phyloP scores from a whole-genome alignment of 2,329 filamentous ascomycete species.

The Trichoderma afroharzianum region DNA sequence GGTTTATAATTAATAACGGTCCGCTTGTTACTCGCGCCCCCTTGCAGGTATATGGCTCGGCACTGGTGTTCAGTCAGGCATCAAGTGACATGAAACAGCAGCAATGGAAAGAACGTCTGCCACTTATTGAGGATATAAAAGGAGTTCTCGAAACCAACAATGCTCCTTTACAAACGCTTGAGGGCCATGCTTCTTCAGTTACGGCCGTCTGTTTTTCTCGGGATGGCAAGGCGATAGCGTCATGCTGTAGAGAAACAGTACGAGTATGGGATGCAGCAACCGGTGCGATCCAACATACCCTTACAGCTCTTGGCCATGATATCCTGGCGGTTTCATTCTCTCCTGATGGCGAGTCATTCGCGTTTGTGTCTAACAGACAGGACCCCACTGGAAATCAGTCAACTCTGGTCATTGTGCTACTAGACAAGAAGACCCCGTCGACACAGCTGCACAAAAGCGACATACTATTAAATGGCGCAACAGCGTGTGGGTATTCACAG shows the following conservation, averaged over 20 bases:
- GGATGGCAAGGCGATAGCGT: not conserved
- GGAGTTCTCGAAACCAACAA: not conserved
- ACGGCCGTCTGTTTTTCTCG: not conserved
- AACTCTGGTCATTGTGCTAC: no score
- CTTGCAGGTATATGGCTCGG: constrained; percentile 34
- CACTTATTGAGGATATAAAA: constrained; percentile 18
- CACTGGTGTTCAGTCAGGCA: constrained; percentile 31
- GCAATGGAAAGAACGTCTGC: constrained; percentile 20
- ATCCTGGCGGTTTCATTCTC: not conserved
- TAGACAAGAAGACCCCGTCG: not conserved
- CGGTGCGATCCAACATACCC: not conserved
- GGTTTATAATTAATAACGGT: constrained; percentile 27
- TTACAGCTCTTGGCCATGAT: rapidly evolving
- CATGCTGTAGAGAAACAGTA: not conserved
- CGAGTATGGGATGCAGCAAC: not conserved
- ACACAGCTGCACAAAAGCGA: not conserved
- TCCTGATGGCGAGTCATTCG: not conserved
- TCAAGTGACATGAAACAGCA: constrained; percentile 22
- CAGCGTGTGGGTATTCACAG: not conserved
- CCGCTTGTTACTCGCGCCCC: constrained; percentile 27
- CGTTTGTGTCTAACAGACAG: no score
- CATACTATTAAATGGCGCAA: not conserved
- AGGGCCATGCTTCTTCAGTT: constrained; percentile 16
- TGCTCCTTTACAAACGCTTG: constrained; percentile 21
- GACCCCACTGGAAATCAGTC: no score